Evolutionary conservation across 306 rosid species (phyloP), one percentile per base, ranked within the genome.

Genomic region (Lathyrus oleraceus): DNA sequence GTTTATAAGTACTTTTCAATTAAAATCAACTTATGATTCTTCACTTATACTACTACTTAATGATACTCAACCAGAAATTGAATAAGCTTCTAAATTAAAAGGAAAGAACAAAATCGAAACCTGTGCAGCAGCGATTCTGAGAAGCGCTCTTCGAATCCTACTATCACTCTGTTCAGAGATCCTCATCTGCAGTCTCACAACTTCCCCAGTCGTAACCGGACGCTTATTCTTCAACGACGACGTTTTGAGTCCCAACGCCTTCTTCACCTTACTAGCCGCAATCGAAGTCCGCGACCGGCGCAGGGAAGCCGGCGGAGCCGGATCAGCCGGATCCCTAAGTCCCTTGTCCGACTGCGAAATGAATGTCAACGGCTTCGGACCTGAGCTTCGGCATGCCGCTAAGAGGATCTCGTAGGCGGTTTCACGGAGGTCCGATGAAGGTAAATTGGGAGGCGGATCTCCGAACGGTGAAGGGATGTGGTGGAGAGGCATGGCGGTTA

Each of bases 51-150:
- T 23, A 28, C 6, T 35, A 6, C 8, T 32, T 32, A 32, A 5
- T 6, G 2, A 32, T 32, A 32, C 6, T 32, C 8, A 32, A 32
- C 7, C 39, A 35, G 10, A 51, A 51, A 19, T 51, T 51, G 20
- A 49, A 49, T 8, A 49, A 49, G 56, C 56, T 49, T 17, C 27
- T 49, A 19, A 17, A 2, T 49, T 9, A 36, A 28, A 44, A 51
- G 25, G 17, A 12, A 54, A 19, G 70, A 65, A 67, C 5, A 23
- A 42, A 56, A 20, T 44, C 43, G 72, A 79, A 19, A 94, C 98
- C 97, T 94, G 97, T 32, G 96, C 90, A 20, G 98, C 92, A 75
- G 95, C 91, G 16, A 94, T 85, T 78, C 96, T 81, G 57, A 94
- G 77, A 0, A 94, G 78, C 19, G 90, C 97, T 73, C 98, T 79